These are phyloP conservation scores for Euclidium syriacum DNA, from an alignment of 345 rosid genomes.

Conservation along the genomic window DNA sequence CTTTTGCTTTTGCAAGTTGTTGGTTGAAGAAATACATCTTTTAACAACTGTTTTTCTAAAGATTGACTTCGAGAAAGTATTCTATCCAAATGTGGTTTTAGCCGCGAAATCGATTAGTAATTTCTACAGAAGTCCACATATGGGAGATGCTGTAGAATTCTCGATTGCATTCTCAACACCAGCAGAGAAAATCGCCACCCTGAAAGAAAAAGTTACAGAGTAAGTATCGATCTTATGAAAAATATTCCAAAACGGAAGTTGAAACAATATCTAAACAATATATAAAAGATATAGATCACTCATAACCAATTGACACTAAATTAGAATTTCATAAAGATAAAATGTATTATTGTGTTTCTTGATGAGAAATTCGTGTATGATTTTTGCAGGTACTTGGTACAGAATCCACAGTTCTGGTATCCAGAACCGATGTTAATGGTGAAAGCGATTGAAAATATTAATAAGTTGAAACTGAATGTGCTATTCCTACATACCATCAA, in stretches of 20 bases:
- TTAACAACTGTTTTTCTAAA: constrained; percentile 76
- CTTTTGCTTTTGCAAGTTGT: constrained; percentile 38
- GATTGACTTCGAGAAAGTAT: constrained; percentile 68
- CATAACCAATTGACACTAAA: too few species aligned
- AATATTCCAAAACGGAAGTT: too few species aligned
- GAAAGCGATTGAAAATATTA: constrained; percentile 48
- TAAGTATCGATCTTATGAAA: too few species aligned
- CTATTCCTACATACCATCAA: constrained; percentile 41
- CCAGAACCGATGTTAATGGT: constrained; percentile 39
- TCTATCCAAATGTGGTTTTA: constrained; percentile 73
- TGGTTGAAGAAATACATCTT: constrained; percentile 96
- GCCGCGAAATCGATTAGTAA: constrained; percentile 76
- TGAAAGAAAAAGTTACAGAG: constrained; percentile 51
- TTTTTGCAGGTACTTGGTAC: constrained; percentile 43
- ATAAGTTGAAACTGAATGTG: constrained; percentile 43
- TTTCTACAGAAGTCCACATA: constrained; percentile 76
- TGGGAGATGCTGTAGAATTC: constrained; percentile 73
- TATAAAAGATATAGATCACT: too few species aligned
- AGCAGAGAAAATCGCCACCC: constrained; percentile 41
- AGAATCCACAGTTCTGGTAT: constrained; percentile 37
- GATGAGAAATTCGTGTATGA: too few species aligned
- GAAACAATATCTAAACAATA: too few species aligned
- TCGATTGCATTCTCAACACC: constrained; percentile 72
- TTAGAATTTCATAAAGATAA: too few species aligned
- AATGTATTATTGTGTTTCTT: too few species aligned